phyloP scores from a whole-genome alignment of 176 grass and related monocot genomes.

The Echinochloa phyllopogon region DNA sequence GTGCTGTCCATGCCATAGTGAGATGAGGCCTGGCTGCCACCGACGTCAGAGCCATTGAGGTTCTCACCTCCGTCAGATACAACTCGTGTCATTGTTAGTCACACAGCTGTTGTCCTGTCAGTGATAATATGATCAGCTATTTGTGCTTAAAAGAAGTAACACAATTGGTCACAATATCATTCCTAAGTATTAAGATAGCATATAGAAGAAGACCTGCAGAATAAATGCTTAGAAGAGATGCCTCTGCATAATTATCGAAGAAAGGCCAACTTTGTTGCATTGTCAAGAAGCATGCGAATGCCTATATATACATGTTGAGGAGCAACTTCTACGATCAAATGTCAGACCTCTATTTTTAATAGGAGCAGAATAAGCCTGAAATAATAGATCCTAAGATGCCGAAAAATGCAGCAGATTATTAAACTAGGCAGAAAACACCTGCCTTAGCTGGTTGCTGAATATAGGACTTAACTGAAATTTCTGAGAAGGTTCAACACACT shows the following conservation, averaged over 20 bases:
- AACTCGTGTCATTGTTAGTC: conserved; percentile 25
- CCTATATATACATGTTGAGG: conserved; percentile 31
- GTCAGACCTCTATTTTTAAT: conserved; percentile 37
- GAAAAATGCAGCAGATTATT: conserved; percentile 39
- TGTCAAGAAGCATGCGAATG: conserved; percentile 9
- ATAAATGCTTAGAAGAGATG: background rate
- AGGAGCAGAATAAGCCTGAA: background rate
- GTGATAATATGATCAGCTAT: background rate
- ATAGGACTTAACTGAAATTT: background rate
- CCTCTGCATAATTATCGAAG: background rate
- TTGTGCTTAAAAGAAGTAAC: background rate
- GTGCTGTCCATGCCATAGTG: background rate
- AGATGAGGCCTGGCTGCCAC: conserved; percentile 32
- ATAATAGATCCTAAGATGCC: conserved; percentile 23
- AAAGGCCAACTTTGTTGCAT: conserved; percentile 11
- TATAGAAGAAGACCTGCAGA: conserved; percentile 10
- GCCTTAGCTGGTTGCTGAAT: background rate
- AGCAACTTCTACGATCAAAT: conserved; percentile 10
- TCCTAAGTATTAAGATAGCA: background rate
- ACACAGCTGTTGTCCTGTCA: background rate
- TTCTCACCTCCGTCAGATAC: conserved; percentile 42
- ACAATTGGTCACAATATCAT: background rate
- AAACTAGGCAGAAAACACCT: background rate
- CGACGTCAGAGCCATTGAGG: background rate
- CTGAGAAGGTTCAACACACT: background rate